phyloP scores from a whole-genome alignment of 2,329 filamentous ascomycete genomes.

The Aureobasidium sp. region DNA sequence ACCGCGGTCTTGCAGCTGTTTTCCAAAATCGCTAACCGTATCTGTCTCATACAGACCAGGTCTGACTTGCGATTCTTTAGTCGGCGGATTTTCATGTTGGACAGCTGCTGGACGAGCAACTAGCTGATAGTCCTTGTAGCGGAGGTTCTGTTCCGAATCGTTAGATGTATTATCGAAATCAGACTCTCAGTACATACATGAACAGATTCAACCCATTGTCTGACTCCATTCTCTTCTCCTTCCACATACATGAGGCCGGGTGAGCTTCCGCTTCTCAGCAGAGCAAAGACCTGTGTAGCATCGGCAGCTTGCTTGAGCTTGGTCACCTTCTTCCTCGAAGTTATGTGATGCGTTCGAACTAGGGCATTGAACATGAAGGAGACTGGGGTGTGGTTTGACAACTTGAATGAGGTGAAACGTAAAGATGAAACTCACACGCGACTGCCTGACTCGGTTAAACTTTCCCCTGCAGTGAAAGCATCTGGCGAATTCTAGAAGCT shows the following conservation, averaged over 20 bases:
- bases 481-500: slow-evolving; percentile 11
- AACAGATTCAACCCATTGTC: slow-evolving; percentile 58
- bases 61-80: slow-evolving; percentile 28
- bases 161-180: not conserved
- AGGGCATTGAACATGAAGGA: slow-evolving; percentile 47
- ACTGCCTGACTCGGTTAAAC: not conserved
- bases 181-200: slow-evolving; percentile 35
- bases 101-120: slow-evolving; percentile 45
- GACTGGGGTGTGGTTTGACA: not conserved
- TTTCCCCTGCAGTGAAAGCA: not conserved
- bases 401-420: not conserved
- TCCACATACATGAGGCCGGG: slow-evolving; percentile 77
- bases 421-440: not conserved
- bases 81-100: slow-evolving; percentile 11
- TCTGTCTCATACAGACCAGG: slow-evolving; percentile 49
- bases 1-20: slow-evolving; percentile 53
- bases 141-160: slow-evolving; percentile 36
- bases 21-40: slow-evolving; percentile 58
- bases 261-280: slow-evolving; percentile 59
- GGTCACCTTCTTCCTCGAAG: slow-evolving; percentile 65
- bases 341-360: slow-evolving; percentile 75
- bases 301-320: slow-evolving; percentile 58
- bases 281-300: slow-evolving; percentile 52
- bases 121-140: slow-evolving; percentile 68
- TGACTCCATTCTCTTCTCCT: slow-evolving; percentile 49